These are phyloP conservation scores for Neurospora crassa DNA, from an alignment of 2,329 filamentous ascomycete species.

Conservation along the genomic window DNA sequence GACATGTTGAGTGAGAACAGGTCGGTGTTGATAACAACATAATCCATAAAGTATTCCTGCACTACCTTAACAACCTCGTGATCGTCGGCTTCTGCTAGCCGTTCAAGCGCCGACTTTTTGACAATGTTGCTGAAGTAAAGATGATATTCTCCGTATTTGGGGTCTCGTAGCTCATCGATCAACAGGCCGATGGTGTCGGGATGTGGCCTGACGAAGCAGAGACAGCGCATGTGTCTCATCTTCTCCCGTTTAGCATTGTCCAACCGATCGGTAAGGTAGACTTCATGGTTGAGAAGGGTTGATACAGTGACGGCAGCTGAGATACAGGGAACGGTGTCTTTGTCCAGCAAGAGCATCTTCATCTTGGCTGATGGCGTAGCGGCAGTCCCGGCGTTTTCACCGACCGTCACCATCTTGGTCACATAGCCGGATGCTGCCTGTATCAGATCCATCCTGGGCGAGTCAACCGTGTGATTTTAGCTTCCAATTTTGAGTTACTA, in stretches of 20 bases:
- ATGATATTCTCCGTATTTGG: slow-evolving; percentile 95
- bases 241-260: slow-evolving; percentile 87
- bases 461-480: neutral
- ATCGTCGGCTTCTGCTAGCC: slow-evolving; percentile 90
- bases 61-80: slow-evolving; percentile 92
- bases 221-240: slow-evolving; percentile 91
- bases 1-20: slow-evolving; percentile 72
- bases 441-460: slow-evolving; percentile 73
- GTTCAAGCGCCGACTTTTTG: slow-evolving; percentile 90
- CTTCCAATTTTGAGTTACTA: neutral
- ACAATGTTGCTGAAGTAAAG: slow-evolving; percentile 97
- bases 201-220: slow-evolving; percentile 88
- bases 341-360: slow-evolving; percentile 93
- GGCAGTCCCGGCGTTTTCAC: slow-evolving; percentile 50
- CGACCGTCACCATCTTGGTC: slow-evolving; percentile 85
- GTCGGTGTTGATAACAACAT: slow-evolving; percentile 89
- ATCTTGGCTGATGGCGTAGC: slow-evolving; percentile 75
- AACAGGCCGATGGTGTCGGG: slow-evolving; percentile 86
- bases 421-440: slow-evolving; percentile 91
- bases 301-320: slow-evolving; percentile 96
- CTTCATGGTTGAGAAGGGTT: slow-evolving; percentile 85
- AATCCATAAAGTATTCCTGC: slow-evolving; percentile 95
- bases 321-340: slow-evolving; percentile 86
- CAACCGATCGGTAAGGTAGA: slow-evolving; percentile 93
- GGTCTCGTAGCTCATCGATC: slow-evolving; percentile 90